phyloP scores from a whole-genome alignment of 2,329 filamentous ascomycete species.

The Venturia aucupariae region DNA sequence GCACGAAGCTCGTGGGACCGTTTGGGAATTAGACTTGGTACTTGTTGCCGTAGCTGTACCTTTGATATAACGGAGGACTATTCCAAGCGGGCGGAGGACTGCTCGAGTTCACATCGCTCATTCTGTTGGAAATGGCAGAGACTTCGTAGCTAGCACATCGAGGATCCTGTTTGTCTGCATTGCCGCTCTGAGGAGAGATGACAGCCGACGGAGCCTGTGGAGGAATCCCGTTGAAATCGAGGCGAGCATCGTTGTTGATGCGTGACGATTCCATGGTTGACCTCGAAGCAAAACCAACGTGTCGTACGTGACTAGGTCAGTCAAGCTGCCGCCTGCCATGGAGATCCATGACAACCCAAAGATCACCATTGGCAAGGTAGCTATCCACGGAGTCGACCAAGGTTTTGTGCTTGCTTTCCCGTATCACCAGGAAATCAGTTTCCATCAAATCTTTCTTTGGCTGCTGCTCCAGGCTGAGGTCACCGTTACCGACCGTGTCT shows the following conservation, averaged over 20 bases:
- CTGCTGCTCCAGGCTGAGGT: too few relatives aligned
- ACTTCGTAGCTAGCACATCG: slow-evolving; percentile 24
- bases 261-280: too few relatives aligned
- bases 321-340: slow-evolving; percentile 96
- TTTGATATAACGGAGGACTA: slow-evolving; percentile 30
- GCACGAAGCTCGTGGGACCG: slow-evolving; percentile 25
- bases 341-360: slow-evolving; percentile 99
- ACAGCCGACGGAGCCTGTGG: too few relatives aligned
- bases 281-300: slow-evolving; percentile 71
- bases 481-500: neutral
- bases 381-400: slow-evolving; percentile 99
- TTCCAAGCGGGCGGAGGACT: neutral
- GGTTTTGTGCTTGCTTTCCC: slow-evolving; percentile 94
- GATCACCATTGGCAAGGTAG: slow-evolving; percentile 76
- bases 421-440: slow-evolving; percentile 74
- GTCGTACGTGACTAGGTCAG: slow-evolving; percentile 97
- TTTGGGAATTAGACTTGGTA: slow-evolving; percentile 45
- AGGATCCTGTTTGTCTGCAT: neutral
- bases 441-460: neutral
- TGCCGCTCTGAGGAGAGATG: too few relatives aligned
- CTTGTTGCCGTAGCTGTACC: slow-evolving; percentile 26
- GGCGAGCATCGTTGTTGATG: too few relatives aligned
- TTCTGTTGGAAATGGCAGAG: neutral
- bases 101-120: slow-evolving; percentile 35
- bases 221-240: too few relatives aligned